A percentile compares a stretch with the other conserved stretches of the same genome.
phyloP scores from a whole-genome alignment of 176 grass and related monocot genomes.

The Rhynchospora pubera region DNA sequence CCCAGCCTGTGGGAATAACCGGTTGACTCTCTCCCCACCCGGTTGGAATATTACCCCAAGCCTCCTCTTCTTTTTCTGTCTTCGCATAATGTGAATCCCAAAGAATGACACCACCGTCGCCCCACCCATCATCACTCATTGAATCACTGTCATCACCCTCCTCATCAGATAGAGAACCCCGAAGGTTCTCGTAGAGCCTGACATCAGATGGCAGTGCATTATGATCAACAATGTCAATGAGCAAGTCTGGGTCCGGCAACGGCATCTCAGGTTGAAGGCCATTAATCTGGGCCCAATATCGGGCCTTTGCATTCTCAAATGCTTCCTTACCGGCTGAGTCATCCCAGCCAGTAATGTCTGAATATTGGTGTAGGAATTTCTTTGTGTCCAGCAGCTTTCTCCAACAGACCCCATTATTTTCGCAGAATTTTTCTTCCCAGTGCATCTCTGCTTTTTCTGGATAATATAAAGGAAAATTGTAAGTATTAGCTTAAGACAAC shows the following conservation, averaged over 20 bases:
- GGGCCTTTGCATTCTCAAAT: constrained; percentile 31
- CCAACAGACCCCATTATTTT: constrained; percentile 24
- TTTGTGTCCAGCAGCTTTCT: constrained; percentile 17
- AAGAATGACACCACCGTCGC: constrained; percentile 5
- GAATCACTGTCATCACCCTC: background rate
- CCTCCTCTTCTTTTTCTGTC: background rate
- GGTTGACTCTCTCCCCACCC: constrained; percentile 10
- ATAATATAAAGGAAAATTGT: background rate
- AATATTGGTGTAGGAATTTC: background rate
- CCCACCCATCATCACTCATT: background rate
- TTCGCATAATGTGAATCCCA: background rate
- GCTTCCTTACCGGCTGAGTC: constrained; percentile 36
- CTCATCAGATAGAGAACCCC: constrained; percentile 3
- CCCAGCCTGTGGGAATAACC: constrained; percentile 16
- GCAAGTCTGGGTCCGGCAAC: constrained; percentile 16
- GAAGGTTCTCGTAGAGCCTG: constrained; percentile 11
- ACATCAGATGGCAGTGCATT: background rate
- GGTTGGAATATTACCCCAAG: background rate
- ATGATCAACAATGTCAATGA: constrained; percentile 6
- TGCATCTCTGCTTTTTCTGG: background rate
- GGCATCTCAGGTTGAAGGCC: constrained; percentile 4
- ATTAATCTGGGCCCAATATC: constrained; percentile 32
- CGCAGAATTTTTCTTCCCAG: constrained; percentile 42
- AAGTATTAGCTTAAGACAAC: background rate
- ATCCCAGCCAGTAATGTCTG: constrained; percentile 24